Percentiles rank a stretch among this genome's conserved stretches.
These are phyloP conservation scores for Aegilops sharonensis DNA, from an alignment of 176 grass and related monocot genomes.

Conservation along the genomic window DNA sequence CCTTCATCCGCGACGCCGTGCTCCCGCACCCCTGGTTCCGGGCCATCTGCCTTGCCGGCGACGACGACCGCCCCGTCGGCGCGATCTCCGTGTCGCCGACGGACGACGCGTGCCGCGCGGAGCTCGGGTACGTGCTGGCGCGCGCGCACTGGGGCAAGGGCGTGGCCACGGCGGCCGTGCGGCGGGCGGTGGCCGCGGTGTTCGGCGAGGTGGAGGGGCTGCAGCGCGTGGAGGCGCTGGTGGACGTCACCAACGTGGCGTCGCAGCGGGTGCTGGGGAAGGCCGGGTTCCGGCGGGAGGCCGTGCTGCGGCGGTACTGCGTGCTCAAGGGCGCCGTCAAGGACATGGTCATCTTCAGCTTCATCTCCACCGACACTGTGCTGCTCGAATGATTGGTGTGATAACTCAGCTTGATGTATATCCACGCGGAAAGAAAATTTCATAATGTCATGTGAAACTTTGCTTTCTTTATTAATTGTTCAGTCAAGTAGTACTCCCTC, in stretches of 20 bases:
- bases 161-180: constrained; percentile 60
- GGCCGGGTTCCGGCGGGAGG: constrained; percentile 70
- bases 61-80: constrained; percentile 30
- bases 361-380: constrained; percentile 43
- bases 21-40: constrained; percentile 73
- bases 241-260: constrained; percentile 55
- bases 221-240: constrained; percentile 69
- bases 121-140: constrained; percentile 76
- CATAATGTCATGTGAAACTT: too few species aligned
- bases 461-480: too few species aligned
- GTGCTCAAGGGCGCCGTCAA: constrained; percentile 33
- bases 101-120: constrained; percentile 40
- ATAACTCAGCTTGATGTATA: neutral
- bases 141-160: constrained; percentile 62
- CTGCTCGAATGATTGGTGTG: neutral
- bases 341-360: constrained; percentile 62
- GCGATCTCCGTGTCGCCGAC: constrained; percentile 57
- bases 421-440: neutral
- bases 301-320: constrained; percentile 52
- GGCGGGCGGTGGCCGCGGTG: constrained; percentile 3
- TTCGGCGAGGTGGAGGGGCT: constrained; percentile 54
- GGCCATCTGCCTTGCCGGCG: constrained; percentile 53
- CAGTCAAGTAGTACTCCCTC: too few species aligned
- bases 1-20: constrained; percentile 49
- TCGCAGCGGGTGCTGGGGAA: constrained; percentile 91